Percentiles rank a stretch among this genome's conserved stretches.
Conservation (phyloP, 345 rosid genomes). For the Aurinia saxatilis region DNA sequence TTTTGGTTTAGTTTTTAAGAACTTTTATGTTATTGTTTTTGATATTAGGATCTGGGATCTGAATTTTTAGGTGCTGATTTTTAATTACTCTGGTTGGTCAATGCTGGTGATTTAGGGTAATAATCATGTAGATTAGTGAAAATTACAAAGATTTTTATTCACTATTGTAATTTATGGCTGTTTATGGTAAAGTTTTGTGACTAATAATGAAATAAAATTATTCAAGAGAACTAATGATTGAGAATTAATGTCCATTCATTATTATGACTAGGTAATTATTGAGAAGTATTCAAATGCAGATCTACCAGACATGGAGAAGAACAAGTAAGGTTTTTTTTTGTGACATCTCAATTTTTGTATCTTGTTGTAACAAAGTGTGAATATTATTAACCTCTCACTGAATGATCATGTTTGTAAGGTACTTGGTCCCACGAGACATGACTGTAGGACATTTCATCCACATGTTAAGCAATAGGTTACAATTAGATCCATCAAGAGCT, state of each 20-base stretch:
- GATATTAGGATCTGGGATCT: background rate
- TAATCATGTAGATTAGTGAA: background rate
- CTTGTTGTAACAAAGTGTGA: background rate
- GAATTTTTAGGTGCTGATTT: background rate
- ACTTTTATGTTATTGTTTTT: background rate
- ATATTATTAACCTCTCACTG: background rate
- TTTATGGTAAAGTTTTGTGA: background rate
- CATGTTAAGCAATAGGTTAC: constrained; percentile 52
- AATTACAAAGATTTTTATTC: background rate
- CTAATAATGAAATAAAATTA: background rate
- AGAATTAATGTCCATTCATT: no score
- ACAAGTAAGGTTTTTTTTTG: constrained; percentile 45
- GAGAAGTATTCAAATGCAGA: constrained; percentile 60
- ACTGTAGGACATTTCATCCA: constrained; percentile 75
- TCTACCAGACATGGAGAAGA: constrained; percentile 71
- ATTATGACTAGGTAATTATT: constrained; percentile 49
- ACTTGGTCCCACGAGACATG: constrained; percentile 74
- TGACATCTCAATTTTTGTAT: no score
- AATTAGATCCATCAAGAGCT: constrained; percentile 52
- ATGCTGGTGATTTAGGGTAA: background rate
- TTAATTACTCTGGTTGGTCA: background rate
- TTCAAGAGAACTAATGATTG: background rate
- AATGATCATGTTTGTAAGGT: constrained; percentile 4
- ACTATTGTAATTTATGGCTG: background rate
- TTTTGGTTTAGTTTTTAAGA: no score